These are phyloP conservation scores for Neofusicoccum sp. DNA, from an alignment of 2,329 filamentous ascomycete genomes.

Conservation along the genomic window DNA sequence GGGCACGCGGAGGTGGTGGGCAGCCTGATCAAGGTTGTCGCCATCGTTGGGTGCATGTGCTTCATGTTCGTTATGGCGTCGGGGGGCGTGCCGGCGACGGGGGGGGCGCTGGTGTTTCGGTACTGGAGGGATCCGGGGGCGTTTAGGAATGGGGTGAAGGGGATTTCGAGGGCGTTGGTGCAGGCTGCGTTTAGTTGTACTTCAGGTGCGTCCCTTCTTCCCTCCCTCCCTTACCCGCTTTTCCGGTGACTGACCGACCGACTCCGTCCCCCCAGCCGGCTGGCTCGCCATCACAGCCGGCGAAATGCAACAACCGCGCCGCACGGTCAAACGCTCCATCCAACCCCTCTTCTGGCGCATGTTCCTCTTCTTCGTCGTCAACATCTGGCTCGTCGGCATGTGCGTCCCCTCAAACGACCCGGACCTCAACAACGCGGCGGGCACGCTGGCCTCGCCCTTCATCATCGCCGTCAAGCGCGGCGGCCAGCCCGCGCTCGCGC, in stretches of 20 bases:
- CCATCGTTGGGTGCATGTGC: constrained; percentile 19
- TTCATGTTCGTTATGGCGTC: constrained; percentile 28
- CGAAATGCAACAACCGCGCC: constrained; percentile 35
- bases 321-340: constrained; percentile 53
- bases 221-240: constrained; percentile 38
- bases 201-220: constrained; percentile 39
- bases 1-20: constrained; percentile 51
- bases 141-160: constrained; percentile 18
- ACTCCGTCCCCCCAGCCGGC: constrained; percentile 39
- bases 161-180: constrained; percentile 34
- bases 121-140: constrained; percentile 27
- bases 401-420: constrained; percentile 57
- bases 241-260: constrained; percentile 42
- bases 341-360: constrained; percentile 55
- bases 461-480: constrained; percentile 69
- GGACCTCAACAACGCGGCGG: constrained; percentile 42
- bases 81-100: constrained; percentile 32
- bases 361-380: constrained; percentile 53
- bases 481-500: constrained; percentile 65
- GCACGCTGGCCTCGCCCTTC: constrained; percentile 36
- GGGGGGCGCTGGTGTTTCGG: constrained; percentile 34
- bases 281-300: constrained; percentile 36
- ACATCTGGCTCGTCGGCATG: constrained; percentile 57
- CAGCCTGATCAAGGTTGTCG: constrained; percentile 31
- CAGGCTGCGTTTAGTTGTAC: constrained; percentile 39